phyloP scores from a whole-genome alignment of 176 grass and related monocot genomes.

The Pharus latifolius region DNA sequence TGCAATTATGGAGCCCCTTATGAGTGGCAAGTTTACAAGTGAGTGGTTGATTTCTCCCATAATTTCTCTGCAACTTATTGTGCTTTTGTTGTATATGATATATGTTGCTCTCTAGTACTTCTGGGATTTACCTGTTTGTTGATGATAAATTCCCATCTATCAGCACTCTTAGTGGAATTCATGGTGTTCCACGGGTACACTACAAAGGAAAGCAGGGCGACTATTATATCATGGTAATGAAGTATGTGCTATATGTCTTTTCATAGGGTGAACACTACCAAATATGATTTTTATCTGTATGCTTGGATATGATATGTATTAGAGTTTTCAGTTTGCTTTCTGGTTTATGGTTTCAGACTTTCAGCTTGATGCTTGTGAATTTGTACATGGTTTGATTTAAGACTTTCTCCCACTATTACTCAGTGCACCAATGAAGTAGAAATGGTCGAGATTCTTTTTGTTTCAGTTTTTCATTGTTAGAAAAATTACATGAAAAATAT shows the following conservation, averaged over 20 bases:
- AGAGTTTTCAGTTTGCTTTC: background rate
- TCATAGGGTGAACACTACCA: background rate
- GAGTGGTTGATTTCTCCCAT: conserved; percentile 10
- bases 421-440: no score
- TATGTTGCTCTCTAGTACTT: conserved; percentile 1
- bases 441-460: background rate
- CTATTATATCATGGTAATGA: conserved; percentile 73
- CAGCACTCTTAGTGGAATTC: conserved; percentile 91
- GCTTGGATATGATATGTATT: background rate
- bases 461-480: no score
- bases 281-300: background rate
- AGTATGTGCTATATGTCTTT: background rate
- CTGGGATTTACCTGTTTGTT: background rate
- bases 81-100: background rate
- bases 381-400: no score
- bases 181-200: conserved; percentile 84
- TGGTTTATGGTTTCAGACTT: background rate
- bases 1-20: conserved; percentile 86
- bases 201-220: conserved; percentile 87
- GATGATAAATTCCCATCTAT: conserved; percentile 14
- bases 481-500: no score
- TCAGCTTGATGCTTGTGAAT: background rate
- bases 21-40: conserved; percentile 98
- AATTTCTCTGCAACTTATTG: no score
- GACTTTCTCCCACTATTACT: no score